Conservation (phyloP, 2,329 filamentous ascomycete genomes). For the Fusarium luffae region DNA sequence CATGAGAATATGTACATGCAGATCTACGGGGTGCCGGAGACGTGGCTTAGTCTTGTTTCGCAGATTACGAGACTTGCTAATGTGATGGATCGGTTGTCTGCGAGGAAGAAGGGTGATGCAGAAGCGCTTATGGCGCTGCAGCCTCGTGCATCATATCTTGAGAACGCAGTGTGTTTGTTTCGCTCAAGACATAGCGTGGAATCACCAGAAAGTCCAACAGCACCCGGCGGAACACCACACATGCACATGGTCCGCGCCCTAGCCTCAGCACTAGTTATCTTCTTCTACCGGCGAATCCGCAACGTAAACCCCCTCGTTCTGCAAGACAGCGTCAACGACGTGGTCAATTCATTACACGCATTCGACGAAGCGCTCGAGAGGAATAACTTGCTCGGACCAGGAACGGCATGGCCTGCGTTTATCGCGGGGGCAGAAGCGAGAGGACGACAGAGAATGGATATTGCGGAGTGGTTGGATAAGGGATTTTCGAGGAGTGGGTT, state of each 20-base stretch:
- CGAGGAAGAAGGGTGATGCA: slow-evolving; percentile 13
- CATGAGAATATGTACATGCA: slow-evolving; percentile 43
- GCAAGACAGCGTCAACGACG: slow-evolving; percentile 33
- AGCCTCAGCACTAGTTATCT: slow-evolving; percentile 31
- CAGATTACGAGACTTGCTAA: slow-evolving; percentile 39
- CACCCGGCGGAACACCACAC: slow-evolving; percentile 31
- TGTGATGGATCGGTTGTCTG: slow-evolving; percentile 27
- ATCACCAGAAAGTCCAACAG: slow-evolving; percentile 11
- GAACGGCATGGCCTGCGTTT: slow-evolving; percentile 39
- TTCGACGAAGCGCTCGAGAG: slow-evolving; percentile 37
- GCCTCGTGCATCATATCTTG: slow-evolving; percentile 27
- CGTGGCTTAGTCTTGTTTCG: slow-evolving; percentile 39
- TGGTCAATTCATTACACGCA: slow-evolving; percentile 29
- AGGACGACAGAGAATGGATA: slow-evolving; percentile 26
- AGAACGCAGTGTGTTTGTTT: slow-evolving; percentile 39
- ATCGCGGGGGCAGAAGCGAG: slow-evolving; percentile 39
- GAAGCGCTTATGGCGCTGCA: slow-evolving; percentile 31
- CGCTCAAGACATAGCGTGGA: slow-evolving; percentile 21
- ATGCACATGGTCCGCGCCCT: slow-evolving; percentile 40
- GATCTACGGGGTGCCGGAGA: slow-evolving; percentile 40
- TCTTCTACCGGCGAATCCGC: slow-evolving; percentile 39
- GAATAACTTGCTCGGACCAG: slow-evolving; percentile 29
- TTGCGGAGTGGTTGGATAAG: slow-evolving; percentile 36
- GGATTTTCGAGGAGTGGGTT: slow-evolving; percentile 36
- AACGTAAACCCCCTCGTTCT: slow-evolving; percentile 39